These are phyloP conservation scores for Xylaria sp. DNA, from an alignment of 2,329 filamentous ascomycete genomes.

Conservation along the genomic window DNA sequence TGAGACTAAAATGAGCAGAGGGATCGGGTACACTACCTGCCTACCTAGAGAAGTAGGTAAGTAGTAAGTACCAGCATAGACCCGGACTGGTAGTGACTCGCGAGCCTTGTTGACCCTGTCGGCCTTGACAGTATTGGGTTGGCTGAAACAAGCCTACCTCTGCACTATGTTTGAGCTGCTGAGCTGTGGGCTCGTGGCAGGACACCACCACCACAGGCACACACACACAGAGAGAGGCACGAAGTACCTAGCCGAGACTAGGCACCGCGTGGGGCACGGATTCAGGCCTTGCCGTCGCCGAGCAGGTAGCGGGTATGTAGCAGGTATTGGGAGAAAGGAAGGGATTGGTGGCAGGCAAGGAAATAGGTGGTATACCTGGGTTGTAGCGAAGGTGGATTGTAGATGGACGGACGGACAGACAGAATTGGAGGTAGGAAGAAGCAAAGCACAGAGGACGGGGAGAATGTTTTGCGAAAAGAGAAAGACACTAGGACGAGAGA, in stretches of 20 bases:
- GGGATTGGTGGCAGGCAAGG: background rate
- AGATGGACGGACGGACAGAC: background rate
- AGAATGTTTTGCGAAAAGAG: background rate
- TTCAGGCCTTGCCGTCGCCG: background rate
- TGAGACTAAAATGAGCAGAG: background rate
- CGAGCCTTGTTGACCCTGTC: constrained; percentile 13
- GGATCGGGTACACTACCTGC: background rate
- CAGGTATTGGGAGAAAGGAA: background rate
- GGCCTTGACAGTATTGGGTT: constrained; percentile 25
- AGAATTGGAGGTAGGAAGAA: background rate
- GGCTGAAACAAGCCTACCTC: constrained; percentile 33
- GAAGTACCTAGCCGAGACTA: background rate
- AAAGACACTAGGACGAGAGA: background rate
- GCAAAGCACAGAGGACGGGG: background rate
- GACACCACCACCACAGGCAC: too few species aligned
- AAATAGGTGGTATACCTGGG: background rate
- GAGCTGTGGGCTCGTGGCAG: constrained; percentile 12
- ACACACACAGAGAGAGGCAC: background rate
- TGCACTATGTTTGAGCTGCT: constrained; percentile 30
- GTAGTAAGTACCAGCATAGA: constrained; percentile 5
- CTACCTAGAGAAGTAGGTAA: background rate
- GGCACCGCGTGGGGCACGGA: background rate
- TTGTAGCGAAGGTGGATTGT: too few species aligned
- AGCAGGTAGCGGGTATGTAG: background rate
- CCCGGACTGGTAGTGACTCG: constrained; percentile 1